Base-by-base conservation (phyloP, 176 grass and related monocot species). In the Alloteropsis semialata region DNA sequence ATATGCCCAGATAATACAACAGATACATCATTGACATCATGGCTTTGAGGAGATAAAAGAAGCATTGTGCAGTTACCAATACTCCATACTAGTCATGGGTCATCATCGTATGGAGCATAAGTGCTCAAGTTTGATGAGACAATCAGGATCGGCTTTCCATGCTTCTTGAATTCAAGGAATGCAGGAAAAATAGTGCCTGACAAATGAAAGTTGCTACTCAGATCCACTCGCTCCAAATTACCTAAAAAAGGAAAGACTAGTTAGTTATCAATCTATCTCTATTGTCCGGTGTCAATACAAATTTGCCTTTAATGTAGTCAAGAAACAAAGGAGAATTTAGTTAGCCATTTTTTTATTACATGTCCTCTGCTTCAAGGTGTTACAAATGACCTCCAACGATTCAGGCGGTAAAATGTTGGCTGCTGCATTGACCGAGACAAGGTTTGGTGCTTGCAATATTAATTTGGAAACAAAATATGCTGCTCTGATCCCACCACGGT, bases 301-400 rank as follows among this genome's bases (percentile, higher is more conserved):
- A 49, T 29, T n/a, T 8, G 0, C 32, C 27, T 45, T 72, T 3
- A 15, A 77, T 18, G 34, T 29, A 74, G 10, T 30, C 41, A 67
- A 50, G 46, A 39, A 75, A 41, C 34, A 58, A 76, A 58, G 11
- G 8, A 62, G 22, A 63, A 82, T 3, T n/a, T 2, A 5, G 59
- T 37, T 2, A 33, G 53, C 28, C 9, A 19, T 64, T 62, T 91
- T 54, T 8, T n/a, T 58, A 71, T 71, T 72, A 88, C 89, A 55
- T 77, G 45, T 76, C 37, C 44, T 57, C 63, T 84, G 81, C 71
- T 84, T 81, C 85, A 88, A 77, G 29, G 46, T 66, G 37, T 72
- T 48, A 34, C 64, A 91, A 41, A 91, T 91, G 38, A 91, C n/a
- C 53, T 84, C 56, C 81, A 91, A 57, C 16, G 89, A 91, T 64